Evolutionary conservation across 768 basidiomycete genomes (phyloP).

Genomic region (Tubosaeta sp.): DNA sequence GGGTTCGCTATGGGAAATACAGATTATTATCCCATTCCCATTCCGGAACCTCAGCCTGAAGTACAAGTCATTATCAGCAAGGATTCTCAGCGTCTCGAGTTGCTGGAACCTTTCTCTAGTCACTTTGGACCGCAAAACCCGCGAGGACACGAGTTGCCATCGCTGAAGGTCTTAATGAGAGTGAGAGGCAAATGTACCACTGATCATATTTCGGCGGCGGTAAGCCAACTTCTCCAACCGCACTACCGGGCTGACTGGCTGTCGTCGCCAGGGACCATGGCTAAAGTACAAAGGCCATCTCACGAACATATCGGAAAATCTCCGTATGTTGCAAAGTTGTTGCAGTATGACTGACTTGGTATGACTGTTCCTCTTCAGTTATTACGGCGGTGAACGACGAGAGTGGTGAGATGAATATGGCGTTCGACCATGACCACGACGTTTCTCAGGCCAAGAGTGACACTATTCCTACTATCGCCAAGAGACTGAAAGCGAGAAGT

Average conservation of each 20-base stretch:
- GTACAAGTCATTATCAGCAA: constrained; percentile 74
- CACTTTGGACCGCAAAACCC: constrained; percentile 56
- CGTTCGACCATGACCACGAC: constrained; percentile 69
- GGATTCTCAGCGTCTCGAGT: constrained; percentile 80
- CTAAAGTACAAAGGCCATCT: constrained; percentile 98
- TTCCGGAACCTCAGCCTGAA: constrained; percentile 70
- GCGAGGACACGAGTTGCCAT: constrained; percentile 69
- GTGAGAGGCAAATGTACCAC: constrained; percentile 99
- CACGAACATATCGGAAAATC: constrained; percentile 94
- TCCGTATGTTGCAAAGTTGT: constrained; percentile 49
- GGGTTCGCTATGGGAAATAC: constrained; percentile 77
- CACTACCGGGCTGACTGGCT: background rate
- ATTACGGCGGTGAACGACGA: constrained; percentile 97
- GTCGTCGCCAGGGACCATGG: constrained; percentile 76
- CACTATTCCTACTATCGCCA: constrained; percentile 88
- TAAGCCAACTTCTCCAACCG: constrained; percentile 33
- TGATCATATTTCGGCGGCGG: constrained; percentile 96
- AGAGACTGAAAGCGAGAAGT: constrained; percentile 74
- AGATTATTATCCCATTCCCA: constrained; percentile 74
- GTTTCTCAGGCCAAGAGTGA: constrained; percentile 46
- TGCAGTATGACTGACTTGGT: background rate
- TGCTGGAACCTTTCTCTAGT: constrained; percentile 78
- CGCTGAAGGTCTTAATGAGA: constrained; percentile 80
- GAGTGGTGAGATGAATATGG: constrained; percentile 87
- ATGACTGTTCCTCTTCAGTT: constrained; percentile 42